Evolutionary conservation across 495 filamentous ascomycete species (phyloP), one percentile per base, ranked within the genome.

Genomic region (Zalerion maritima): DNA sequence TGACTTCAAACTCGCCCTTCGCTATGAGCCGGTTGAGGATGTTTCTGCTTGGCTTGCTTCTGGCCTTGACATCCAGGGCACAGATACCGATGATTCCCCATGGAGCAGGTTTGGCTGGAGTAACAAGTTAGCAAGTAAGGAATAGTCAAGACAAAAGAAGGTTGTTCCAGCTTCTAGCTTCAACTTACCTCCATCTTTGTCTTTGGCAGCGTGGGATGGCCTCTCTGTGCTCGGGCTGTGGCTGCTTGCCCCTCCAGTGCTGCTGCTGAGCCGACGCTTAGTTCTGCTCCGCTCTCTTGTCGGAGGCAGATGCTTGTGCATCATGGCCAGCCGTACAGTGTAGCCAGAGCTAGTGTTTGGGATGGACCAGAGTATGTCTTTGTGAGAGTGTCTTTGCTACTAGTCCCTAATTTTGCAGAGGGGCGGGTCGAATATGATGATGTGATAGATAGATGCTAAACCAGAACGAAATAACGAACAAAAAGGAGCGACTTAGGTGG

Each of bases 21-120:
- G 79, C 67, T 32, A 94, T 83, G 23, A 99, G 62, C 18, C 81
- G 75, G 31, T 91, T 96, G 23, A 99, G 57, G 32, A 96, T 96
- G 41, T 93, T 96, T 32, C 89, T 66, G 43, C 84, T 89, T 3
- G 89, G 89, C 57, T 93, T 94, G 63, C 84, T 92, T 37, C 89
- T 69, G 20, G 89, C 91, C 55, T 99, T 99, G 32, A 83, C 67
- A 62, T 99, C 89, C 29, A 99, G 56, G 5, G 89, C 89, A 52
- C 89, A 99, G 10, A 99, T 81, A 21, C 89, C 89, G 43, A 99
- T 89, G 26, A 69, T 55, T 11, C 67, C 67, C 42, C 50, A 62
- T 1, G 65, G 60, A 1, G 62, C 57, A 2, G 58, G 52, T 35
- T 59, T 64, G n/a, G 39, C 9, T 23, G 12, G 8, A 14, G 24